These are phyloP conservation scores for Millerozyma miso DNA, from an alignment of 805 yeast species.

Conservation along the genomic window DNA sequence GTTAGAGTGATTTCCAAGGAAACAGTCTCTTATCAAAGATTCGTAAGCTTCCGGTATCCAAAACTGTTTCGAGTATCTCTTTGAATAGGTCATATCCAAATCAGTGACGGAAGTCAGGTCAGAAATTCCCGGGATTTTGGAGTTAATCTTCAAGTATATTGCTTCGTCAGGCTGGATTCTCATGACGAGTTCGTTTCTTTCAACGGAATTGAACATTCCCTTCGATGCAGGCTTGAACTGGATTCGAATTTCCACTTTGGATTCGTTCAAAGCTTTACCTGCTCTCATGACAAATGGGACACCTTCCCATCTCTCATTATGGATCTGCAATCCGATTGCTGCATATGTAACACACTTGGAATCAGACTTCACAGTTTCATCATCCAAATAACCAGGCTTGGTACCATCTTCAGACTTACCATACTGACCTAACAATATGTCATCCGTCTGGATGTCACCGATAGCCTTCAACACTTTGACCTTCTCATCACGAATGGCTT, in stretches of 20 bases:
- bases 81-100: conserved; percentile 80
- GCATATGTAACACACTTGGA: conserved; percentile 93
- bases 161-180: conserved; percentile 95
- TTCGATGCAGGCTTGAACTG: conserved; percentile 85
- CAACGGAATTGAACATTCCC: conserved; percentile 76
- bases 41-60: conserved; percentile 99
- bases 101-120: conserved; percentile 82
- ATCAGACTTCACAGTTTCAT: conserved; percentile 75
- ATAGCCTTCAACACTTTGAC: conserved; percentile 87
- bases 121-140: conserved; percentile 89
- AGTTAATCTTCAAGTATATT: conserved; percentile 85
- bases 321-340: conserved; percentile 71
- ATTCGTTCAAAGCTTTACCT: conserved; percentile 94
- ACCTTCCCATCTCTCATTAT: conserved; percentile 97
- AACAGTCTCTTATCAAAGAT: conserved; percentile 85
- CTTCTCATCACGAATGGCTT: conserved; percentile 92
- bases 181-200: conserved; percentile 89
- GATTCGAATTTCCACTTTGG: conserved; percentile 90
- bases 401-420: conserved; percentile 76
- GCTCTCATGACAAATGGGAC: conserved; percentile 95
- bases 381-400: conserved; percentile 90
- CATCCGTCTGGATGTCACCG: conserved; percentile 57
- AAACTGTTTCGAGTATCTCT: conserved; percentile 73
- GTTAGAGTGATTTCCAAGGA: conserved; percentile 91
- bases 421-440: conserved; percentile 86